phyloP scores from a whole-genome alignment of 768 basidiomycete species.

The Russula ochroleuca region DNA sequence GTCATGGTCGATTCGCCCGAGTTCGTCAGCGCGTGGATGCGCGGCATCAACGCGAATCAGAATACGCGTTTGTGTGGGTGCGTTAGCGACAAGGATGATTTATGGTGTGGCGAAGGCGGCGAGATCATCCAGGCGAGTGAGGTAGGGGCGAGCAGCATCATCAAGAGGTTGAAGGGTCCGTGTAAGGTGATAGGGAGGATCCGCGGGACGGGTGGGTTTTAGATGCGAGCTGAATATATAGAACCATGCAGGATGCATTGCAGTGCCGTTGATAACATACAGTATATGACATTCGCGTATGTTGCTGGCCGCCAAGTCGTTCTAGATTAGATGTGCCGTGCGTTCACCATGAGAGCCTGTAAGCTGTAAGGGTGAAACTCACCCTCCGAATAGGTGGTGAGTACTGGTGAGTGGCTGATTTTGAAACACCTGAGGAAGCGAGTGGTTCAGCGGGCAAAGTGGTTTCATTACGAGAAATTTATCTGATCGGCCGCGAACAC shows the following conservation, averaged over 20 bases:
- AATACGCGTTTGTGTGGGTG: slow-evolving; percentile 39
- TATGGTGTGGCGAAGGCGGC: slow-evolving; percentile 16
- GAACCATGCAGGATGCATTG: not conserved
- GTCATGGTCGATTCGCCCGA: slow-evolving; percentile 47
- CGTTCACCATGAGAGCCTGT: too few species aligned
- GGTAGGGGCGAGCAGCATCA: slow-evolving; percentile 7
- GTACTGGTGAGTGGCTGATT: too few species aligned
- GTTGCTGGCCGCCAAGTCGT: too few species aligned
- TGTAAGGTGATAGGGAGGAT: not conserved
- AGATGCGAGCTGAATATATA: not conserved
- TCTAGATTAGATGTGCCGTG: too few species aligned
- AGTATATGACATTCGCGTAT: too few species aligned
- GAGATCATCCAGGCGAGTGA: slow-evolving; percentile 25
- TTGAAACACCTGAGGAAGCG: too few species aligned
- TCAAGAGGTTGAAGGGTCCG: slow-evolving; percentile 21
- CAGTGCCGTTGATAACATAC: too few species aligned
- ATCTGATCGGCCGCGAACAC: too few species aligned
- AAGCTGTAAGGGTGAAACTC: too few species aligned
- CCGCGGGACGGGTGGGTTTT: slow-evolving; percentile 16
- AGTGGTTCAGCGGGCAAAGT: too few species aligned
- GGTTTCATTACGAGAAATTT: too few species aligned
- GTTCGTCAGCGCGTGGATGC: slow-evolving; percentile 46
- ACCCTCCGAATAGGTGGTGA: too few species aligned
- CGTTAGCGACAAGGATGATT: slow-evolving; percentile 23
- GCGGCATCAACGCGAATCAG: slow-evolving; percentile 41